Evolutionary conservation across 2,329 filamentous ascomycete species (phyloP).

Genomic region (Fusarium pseudograminearum): DNA sequence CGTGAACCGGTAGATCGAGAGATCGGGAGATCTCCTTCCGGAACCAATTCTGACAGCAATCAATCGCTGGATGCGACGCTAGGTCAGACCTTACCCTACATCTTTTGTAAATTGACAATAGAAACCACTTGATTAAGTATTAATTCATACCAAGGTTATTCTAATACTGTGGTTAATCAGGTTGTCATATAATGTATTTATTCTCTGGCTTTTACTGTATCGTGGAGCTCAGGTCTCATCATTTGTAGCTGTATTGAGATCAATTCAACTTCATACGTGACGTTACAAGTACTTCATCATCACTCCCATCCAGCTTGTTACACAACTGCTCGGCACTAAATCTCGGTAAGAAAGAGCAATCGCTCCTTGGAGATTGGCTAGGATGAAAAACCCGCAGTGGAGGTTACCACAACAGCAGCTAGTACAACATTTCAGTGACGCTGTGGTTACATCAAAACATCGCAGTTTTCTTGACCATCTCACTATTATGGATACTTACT

Average conservation of each 20-base stretch:
- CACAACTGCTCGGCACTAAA: too few species aligned
- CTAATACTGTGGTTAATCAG: fast-evolving
- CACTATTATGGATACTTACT: too few species aligned
- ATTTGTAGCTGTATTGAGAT: fast-evolving
- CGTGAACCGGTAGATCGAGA: neutral
- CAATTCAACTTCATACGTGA: too few species aligned
- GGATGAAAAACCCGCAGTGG: too few species aligned
- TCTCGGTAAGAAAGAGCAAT: too few species aligned
- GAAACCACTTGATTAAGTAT: neutral
- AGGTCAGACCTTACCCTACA: neutral
- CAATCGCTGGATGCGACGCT: neutral
- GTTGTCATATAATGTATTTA: neutral
- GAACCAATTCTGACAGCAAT: neutral
- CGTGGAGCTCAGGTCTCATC: fast-evolving
- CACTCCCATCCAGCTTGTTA: too few species aligned
- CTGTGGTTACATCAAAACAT: too few species aligned
- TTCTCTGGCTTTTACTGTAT: neutral
- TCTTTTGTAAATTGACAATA: neutral
- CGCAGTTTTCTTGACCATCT: too few species aligned
- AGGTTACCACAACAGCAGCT: neutral
- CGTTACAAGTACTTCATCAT: too few species aligned
- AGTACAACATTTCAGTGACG: neutral
- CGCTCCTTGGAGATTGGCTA: neutral
- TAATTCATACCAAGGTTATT: fast-evolving
- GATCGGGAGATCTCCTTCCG: constrained; percentile 1